These are phyloP conservation scores for Exophiala sp. DNA, from an alignment of 2,329 filamentous ascomycete species.

Conservation along the genomic window DNA sequence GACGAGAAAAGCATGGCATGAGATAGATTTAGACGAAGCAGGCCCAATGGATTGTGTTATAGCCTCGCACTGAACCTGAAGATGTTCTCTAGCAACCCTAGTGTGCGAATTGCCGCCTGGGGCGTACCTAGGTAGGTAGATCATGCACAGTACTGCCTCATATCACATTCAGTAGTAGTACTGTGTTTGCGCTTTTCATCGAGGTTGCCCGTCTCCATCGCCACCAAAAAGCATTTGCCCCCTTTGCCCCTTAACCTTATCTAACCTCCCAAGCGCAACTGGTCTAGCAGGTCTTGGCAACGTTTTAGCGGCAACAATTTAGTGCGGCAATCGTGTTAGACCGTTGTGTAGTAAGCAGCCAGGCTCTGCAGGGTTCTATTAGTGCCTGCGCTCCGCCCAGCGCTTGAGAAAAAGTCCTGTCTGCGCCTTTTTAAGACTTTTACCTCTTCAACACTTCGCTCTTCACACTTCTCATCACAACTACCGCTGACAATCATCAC, in stretches of 20 bases:
- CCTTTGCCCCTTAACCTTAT: not conserved
- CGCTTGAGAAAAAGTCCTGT: constrained; percentile 19
- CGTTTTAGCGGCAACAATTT: not conserved
- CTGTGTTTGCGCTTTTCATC: no score
- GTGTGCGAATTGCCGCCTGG: no score
- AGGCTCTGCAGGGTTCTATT: not conserved
- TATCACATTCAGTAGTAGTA: no score
- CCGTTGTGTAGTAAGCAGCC: not conserved
- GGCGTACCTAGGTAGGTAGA: no score
- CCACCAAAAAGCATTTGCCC: constrained; percentile 1
- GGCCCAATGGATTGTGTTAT: not conserved
- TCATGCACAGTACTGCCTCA: no score
- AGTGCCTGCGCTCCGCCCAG: constrained; percentile 2
- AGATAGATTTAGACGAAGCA: constrained; percentile 2
- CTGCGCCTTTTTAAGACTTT: constrained; percentile 22
- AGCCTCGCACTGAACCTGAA: not conserved
- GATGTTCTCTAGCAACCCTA: no score
- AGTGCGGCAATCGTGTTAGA: no score
- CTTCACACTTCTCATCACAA: constrained; percentile 14
- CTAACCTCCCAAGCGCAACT: not conserved
- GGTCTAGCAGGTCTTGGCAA: not conserved
- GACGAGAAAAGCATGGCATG: constrained; percentile 26
- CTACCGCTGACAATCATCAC: constrained; percentile 11
- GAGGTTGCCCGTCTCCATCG: not conserved
- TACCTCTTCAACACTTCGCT: constrained; percentile 10